Conservation (phyloP, 345 rosid genomes). For the Trapa bicornis region DNA sequence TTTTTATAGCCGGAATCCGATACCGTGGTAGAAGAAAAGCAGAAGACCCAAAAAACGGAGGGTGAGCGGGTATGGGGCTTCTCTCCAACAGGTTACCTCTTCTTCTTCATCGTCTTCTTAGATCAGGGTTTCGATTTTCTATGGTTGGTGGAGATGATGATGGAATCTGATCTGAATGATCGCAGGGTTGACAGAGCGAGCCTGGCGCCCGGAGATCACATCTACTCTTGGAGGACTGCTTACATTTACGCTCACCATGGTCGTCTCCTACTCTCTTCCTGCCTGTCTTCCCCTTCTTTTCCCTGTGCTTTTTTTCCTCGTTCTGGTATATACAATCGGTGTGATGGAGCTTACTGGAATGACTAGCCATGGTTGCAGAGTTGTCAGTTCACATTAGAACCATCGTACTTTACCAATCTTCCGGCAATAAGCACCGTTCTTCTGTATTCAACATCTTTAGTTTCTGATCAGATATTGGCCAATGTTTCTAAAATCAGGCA, state of each 20-base stretch:
- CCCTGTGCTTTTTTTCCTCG: neutral
- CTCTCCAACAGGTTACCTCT: slow-evolving; percentile 66
- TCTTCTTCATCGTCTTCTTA: neutral
- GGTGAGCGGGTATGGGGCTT: slow-evolving; percentile 51
- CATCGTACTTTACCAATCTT: no score
- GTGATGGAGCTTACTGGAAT: neutral
- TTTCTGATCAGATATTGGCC: neutral
- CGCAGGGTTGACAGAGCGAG: slow-evolving; percentile 36
- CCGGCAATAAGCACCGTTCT: no score
- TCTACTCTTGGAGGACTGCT: slow-evolving; percentile 88
- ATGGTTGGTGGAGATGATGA: neutral
- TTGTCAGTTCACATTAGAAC: neutral
- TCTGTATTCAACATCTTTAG: neutral
- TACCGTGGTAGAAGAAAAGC: neutral
- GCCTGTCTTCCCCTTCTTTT: neutral
- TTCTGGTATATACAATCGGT: neutral
- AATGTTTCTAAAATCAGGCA: neutral
- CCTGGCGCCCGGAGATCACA: slow-evolving; percentile 82
- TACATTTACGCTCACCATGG: slow-evolving; percentile 89
- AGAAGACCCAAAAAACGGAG: neutral
- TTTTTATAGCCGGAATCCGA: neutral
- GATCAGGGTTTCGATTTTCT: neutral
- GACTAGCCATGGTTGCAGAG: neutral
- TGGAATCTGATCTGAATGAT: neutral
- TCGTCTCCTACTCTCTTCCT: slow-evolving; percentile 3